Evolutionary conservation across 805 yeast genomes (phyloP).

Genomic region (Pichia pseudocactophila): DNA sequence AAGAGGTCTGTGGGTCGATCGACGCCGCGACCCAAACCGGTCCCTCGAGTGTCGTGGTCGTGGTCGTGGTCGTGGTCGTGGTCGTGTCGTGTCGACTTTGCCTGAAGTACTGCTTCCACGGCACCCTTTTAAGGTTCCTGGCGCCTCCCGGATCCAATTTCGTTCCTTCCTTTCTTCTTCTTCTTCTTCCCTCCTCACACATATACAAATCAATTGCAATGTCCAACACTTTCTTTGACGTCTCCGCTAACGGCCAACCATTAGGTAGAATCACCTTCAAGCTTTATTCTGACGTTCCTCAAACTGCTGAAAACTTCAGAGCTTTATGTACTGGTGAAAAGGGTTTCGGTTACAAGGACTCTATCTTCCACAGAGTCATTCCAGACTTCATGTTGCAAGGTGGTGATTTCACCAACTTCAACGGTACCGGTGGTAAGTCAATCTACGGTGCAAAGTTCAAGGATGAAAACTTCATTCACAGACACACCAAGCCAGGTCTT

Average conservation of each 20-base stretch:
- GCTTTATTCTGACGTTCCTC: slow-evolving; percentile 84
- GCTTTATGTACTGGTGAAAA: slow-evolving; percentile 85
- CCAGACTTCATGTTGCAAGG: slow-evolving; percentile 97
- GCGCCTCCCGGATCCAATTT: background rate
- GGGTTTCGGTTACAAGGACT: slow-evolving; percentile 82
- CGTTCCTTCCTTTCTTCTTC: background rate
- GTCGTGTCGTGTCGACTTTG: background rate
- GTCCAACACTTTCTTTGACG: slow-evolving; percentile 36
- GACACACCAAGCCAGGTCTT: slow-evolving; percentile 72
- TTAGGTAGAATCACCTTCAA: slow-evolving; percentile 65
- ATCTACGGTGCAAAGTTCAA: slow-evolving; percentile 59
- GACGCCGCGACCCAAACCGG: no score
- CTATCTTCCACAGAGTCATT: slow-evolving; percentile 93
- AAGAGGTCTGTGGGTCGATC: slow-evolving; percentile 4
- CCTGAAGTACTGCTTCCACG: background rate
- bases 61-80: background rate
- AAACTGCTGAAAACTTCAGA: slow-evolving; percentile 75
- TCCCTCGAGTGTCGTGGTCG: no score
- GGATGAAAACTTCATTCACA: slow-evolving; percentile 62
- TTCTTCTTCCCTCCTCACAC: background rate
- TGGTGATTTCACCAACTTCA: slow-evolving; percentile 78
- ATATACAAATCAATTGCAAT: slow-evolving; percentile 14
- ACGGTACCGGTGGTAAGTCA: slow-evolving; percentile 91
- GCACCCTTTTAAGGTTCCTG: background rate
- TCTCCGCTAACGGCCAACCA: slow-evolving; percentile 31